phyloP scores from a whole-genome alignment of 495 filamentous ascomycete genomes.

The Talaromyces borbonicus region DNA sequence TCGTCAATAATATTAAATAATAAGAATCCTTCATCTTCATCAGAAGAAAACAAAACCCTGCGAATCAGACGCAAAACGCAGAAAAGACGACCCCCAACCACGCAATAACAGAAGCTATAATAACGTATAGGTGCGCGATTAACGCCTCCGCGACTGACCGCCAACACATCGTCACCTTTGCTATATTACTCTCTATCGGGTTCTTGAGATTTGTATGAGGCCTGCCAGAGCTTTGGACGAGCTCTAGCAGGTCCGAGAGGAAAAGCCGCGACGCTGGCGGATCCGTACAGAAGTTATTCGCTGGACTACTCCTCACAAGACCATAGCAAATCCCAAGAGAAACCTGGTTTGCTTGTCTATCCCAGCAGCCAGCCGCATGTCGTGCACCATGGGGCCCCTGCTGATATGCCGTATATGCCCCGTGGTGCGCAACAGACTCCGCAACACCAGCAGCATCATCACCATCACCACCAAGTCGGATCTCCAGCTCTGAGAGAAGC shows the following conservation, averaged over 20 bases:
- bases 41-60: neutral
- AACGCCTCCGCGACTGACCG: no score
- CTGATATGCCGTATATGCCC: constrained; percentile 20
- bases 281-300: constrained; percentile 33
- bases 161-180: neutral
- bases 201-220: constrained; percentile 9
- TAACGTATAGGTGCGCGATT: no score
- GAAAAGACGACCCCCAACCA: neutral
- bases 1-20: constrained; percentile 1
- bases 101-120: neutral
- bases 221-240: constrained; percentile 26
- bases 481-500: constrained; percentile 21
- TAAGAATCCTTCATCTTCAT: constrained; percentile 5
- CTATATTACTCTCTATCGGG: neutral
- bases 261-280: constrained; percentile 33
- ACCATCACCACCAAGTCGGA: constrained; percentile 16
- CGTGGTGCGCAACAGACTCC: constrained; percentile 21
- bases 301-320: constrained; percentile 29
- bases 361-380: constrained; percentile 20
- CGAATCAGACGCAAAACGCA: constrained; percentile 2
- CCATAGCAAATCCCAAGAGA: constrained; percentile 23
- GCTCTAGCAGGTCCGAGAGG: constrained; percentile 33
- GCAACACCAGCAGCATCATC: constrained; percentile 9
- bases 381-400: constrained; percentile 20
- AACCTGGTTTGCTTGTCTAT: constrained; percentile 27